A percentile compares a stretch with the other conserved stretches of the same genome.
Conservation (phyloP, 768 basidiomycete genomes). For the Wakefieldia striispora region DNA sequence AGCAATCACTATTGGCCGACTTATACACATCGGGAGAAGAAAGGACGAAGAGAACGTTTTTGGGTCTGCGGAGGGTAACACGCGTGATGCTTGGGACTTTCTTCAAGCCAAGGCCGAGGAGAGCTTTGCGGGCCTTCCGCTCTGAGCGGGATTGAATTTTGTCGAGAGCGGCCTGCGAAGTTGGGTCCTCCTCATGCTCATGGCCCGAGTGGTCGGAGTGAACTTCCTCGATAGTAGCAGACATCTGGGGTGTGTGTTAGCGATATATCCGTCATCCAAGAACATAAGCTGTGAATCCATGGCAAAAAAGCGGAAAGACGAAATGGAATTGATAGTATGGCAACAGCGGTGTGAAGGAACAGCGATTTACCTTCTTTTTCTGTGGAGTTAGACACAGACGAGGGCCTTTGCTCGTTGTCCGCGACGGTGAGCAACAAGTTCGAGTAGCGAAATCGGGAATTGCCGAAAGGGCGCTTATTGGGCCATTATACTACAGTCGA, state of each 20-base stretch:
- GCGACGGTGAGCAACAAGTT: conserved; percentile 28
- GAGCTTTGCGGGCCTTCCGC: conserved; percentile 93
- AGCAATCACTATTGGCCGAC: conserved; percentile 94
- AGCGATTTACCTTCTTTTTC: conserved; percentile 21
- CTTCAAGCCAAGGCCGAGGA: conserved; percentile 88
- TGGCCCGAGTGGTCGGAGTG: conserved; percentile 77
- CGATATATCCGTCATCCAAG: conserved; percentile 30
- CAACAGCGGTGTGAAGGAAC: background rate
- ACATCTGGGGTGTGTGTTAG: conserved; percentile 52
- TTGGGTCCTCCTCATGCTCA: conserved; percentile 78
- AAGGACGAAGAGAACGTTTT: conserved; percentile 94
- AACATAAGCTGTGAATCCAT: conserved; percentile 29
- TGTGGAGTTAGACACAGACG: conserved; percentile 9
- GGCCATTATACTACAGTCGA: background rate
- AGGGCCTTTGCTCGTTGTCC: conserved; percentile 34
- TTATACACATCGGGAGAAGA: conserved; percentile 97
- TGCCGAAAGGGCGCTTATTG: conserved; percentile 24
- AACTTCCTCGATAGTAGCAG: conserved; percentile 77
- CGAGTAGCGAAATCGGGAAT: conserved; percentile 15
- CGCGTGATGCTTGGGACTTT: conserved; percentile 90
- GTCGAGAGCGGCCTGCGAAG: conserved; percentile 79
- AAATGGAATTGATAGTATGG: background rate
- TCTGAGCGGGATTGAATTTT: conserved; percentile 95
- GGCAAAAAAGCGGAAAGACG: background rate
- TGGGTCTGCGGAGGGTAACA: conserved; percentile 91